These are phyloP conservation scores for Serendipita indica DNA, from an alignment of 768 basidiomycete genomes.

Conservation along the genomic window DNA sequence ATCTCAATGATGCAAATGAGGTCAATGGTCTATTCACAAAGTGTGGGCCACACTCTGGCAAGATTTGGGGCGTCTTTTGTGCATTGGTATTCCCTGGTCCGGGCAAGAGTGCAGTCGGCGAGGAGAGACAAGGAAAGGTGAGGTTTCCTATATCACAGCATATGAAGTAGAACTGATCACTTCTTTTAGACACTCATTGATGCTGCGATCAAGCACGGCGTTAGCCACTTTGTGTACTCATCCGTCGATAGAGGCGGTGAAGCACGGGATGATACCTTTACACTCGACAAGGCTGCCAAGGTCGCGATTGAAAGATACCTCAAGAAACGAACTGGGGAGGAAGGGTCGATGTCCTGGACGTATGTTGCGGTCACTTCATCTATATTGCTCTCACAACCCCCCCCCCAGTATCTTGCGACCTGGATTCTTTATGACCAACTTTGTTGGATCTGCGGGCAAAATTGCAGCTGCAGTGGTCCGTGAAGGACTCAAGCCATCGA, in stretches of 20 bases:
- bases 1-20: too few species aligned
- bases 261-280: slow-evolving; percentile 21
- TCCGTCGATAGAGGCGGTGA: slow-evolving; percentile 28
- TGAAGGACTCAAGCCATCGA: slow-evolving; percentile 23
- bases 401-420: slow-evolving; percentile 26
- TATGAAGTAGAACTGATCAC: neutral
- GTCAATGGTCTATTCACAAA: too few species aligned
- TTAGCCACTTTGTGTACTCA: slow-evolving; percentile 26
- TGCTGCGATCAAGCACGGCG: slow-evolving; percentile 25
- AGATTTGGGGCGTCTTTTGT: too few species aligned
- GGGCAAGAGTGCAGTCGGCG: too few species aligned
- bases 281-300: slow-evolving; percentile 24
- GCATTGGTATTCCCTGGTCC: too few species aligned
- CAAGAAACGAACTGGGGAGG: slow-evolving; percentile 20
- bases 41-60: too few species aligned
- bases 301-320: slow-evolving; percentile 27
- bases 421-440: slow-evolving; percentile 33
- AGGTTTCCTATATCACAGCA: slow-evolving; percentile 5
- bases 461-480: slow-evolving; percentile 25
- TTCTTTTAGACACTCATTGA: slow-evolving; percentile 23
- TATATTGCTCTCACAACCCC: neutral
- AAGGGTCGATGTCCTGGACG: slow-evolving; percentile 28
- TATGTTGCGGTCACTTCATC: neutral
- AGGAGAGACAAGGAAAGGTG: slow-evolving; percentile 30
- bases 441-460: slow-evolving; percentile 25